Conservation (phyloP, 2,329 filamentous ascomycete genomes). For the Clathrospora elynae region DNA sequence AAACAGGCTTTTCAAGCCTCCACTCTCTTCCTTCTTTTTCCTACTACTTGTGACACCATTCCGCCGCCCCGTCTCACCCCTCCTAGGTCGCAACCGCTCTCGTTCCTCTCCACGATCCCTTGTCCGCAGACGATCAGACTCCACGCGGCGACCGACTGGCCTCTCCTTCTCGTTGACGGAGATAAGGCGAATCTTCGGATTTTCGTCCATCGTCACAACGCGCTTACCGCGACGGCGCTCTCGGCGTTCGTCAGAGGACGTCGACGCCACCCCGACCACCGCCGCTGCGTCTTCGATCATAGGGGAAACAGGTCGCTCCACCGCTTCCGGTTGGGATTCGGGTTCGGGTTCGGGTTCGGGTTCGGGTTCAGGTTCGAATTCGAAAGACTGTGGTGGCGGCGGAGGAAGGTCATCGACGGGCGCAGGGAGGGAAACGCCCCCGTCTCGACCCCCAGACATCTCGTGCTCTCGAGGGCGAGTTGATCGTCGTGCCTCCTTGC, state of each 20-base stretch:
- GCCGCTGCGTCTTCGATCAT: slow-evolving; percentile 36
- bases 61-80: slow-evolving; percentile 33
- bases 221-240: slow-evolving; percentile 32
- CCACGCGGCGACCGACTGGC: slow-evolving; percentile 33
- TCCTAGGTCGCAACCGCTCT: slow-evolving; percentile 27
- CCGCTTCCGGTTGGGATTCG: too few relatives aligned
- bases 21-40: slow-evolving; percentile 40
- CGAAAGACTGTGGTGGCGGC: slow-evolving; percentile 28
- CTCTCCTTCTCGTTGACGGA: slow-evolving; percentile 41
- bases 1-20: slow-evolving; percentile 38
- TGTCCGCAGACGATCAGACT: slow-evolving; percentile 37
- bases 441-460: slow-evolving; percentile 36
- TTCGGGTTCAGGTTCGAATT: slow-evolving; percentile 22
- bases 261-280: slow-evolving; percentile 32
- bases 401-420: slow-evolving; percentile 26
- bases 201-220: slow-evolving; percentile 37
- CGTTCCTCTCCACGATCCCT: slow-evolving; percentile 33
- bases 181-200: slow-evolving; percentile 39
- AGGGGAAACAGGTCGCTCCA: slow-evolving; percentile 18
- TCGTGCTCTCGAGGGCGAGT: slow-evolving; percentile 33
- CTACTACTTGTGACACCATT: slow-evolving; percentile 22
- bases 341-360: slow-evolving; percentile 9
- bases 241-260: slow-evolving; percentile 37
- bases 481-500: slow-evolving; percentile 39
- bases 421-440: slow-evolving; percentile 26